Evolutionary conservation across 2,329 filamentous ascomycete species (phyloP).

Genomic region (Paecilomyces fulvus): DNA sequence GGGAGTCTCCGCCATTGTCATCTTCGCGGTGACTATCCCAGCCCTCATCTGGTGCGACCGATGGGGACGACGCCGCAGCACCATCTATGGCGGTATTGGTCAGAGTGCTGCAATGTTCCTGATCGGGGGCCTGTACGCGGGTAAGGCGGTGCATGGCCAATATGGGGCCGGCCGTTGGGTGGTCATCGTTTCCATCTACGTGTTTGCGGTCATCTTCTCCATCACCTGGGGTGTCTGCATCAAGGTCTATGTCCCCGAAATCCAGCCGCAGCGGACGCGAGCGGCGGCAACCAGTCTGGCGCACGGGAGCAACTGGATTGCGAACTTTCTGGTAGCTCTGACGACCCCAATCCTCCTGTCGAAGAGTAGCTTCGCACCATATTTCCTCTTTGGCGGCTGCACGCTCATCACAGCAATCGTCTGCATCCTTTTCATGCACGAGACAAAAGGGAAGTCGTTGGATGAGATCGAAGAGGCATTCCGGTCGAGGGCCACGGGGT

Average conservation of each 20-base stretch:
- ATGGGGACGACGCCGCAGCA: slow-evolving; percentile 49
- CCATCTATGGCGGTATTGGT: slow-evolving; percentile 45
- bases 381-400: slow-evolving; percentile 40
- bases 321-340: slow-evolving; percentile 39
- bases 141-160: slow-evolving; percentile 11
- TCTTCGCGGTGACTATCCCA: slow-evolving; percentile 50
- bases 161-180: slow-evolving; percentile 23
- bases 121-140: slow-evolving; percentile 25
- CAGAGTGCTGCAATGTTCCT: slow-evolving; percentile 35
- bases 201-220: slow-evolving; percentile 21
- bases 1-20: slow-evolving; percentile 51
- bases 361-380: slow-evolving; percentile 36
- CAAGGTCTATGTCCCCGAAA: slow-evolving; percentile 51
- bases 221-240: slow-evolving; percentile 47
- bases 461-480: slow-evolving; percentile 45
- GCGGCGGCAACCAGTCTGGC: slow-evolving; percentile 47
- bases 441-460: slow-evolving; percentile 42
- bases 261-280: slow-evolving; percentile 48
- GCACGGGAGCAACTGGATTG: slow-evolving; percentile 44
- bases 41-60: slow-evolving; percentile 49
- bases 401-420: slow-evolving; percentile 32
- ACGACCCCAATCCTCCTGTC: slow-evolving; percentile 36
- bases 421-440: slow-evolving; percentile 40
- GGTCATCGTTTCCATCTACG: slow-evolving; percentile 20
- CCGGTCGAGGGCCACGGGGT: background rate